Conservation (phyloP, 345 rosid genomes). For the Salix brachista region DNA sequence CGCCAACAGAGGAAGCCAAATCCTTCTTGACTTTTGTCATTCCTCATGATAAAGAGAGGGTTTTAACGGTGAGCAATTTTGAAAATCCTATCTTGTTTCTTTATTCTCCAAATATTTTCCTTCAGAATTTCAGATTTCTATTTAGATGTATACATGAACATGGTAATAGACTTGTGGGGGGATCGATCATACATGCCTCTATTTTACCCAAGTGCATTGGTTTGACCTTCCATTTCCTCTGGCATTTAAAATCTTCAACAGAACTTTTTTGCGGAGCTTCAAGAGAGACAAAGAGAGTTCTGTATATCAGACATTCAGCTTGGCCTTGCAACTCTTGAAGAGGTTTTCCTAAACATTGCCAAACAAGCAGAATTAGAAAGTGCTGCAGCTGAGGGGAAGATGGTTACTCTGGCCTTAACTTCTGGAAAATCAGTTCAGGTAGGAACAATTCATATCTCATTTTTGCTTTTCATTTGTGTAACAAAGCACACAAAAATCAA, state of each 20-base stretch:
- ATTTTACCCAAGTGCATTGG: too few species aligned
- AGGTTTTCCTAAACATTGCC: slow-evolving; percentile 94
- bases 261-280: slow-evolving; percentile 65
- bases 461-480: background rate
- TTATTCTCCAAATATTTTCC: background rate
- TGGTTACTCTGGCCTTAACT: slow-evolving; percentile 58
- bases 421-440: slow-evolving; percentile 69
- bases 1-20: slow-evolving; percentile 64
- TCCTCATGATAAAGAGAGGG: slow-evolving; percentile 71
- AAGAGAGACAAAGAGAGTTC: slow-evolving; percentile 58
- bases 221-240: background rate
- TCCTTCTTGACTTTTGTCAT: slow-evolving; percentile 75
- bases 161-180: too few species aligned
- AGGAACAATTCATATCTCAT: background rate
- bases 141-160: too few species aligned
- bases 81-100: background rate
- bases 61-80: slow-evolving; percentile 47
- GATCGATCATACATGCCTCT: too few species aligned
- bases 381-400: slow-evolving; percentile 71
- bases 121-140: background rate
- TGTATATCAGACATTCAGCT: slow-evolving; percentile 82
- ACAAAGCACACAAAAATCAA: background rate
- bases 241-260: slow-evolving; percentile 20
- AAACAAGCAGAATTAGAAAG: slow-evolving; percentile 85
- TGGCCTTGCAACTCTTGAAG: slow-evolving; percentile 90